These are phyloP conservation scores for Nymphaea thermarum DNA, from an alignment of 164 flowering plant genomes.

Conservation along the genomic window DNA sequence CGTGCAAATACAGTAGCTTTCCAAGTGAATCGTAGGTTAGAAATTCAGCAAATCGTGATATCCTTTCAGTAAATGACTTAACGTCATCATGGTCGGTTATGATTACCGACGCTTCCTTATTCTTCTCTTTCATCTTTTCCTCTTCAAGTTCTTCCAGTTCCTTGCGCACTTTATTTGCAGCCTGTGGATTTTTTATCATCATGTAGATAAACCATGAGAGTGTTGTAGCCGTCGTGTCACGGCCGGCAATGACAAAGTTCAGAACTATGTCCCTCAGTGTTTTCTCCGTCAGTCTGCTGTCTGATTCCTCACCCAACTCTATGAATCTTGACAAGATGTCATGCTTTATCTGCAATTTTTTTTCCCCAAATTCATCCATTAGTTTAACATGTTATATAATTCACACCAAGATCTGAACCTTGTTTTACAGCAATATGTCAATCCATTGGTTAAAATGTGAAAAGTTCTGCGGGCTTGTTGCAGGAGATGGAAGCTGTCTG, in stretches of 20 bases:
- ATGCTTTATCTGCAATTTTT: conserved; percentile 49
- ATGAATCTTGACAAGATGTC: conserved; percentile 87
- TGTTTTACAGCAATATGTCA: too few species aligned
- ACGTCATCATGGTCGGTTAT: conserved; percentile 22
- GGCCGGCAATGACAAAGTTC: conserved; percentile 90
- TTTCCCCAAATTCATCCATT: not conserved
- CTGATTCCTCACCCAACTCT: conserved; percentile 54
- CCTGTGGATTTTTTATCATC: conserved; percentile 51
- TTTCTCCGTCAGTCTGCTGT: conserved; percentile 52
- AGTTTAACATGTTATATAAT: too few species aligned
- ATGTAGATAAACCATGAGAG: conserved; percentile 86
- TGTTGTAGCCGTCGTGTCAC: conserved; percentile 89
- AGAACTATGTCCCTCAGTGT: conserved; percentile 83
- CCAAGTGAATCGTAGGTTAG: conserved; percentile 70
- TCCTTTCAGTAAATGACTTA: conserved; percentile 39
- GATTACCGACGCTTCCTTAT: conserved; percentile 19
- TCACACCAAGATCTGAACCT: too few species aligned
- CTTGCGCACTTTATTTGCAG: conserved; percentile 49
- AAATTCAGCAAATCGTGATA: conserved; percentile 42
- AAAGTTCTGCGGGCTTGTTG: too few species aligned
- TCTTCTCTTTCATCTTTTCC: conserved; percentile 45
- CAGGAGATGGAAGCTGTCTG: too few species aligned
- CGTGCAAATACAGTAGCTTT: conserved; percentile 58
- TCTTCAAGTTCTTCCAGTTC: conserved; percentile 57
- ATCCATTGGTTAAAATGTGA: too few species aligned